Evolutionary conservation across 2,329 filamentous ascomycete species (phyloP).

Genomic region (Helotiales sp.): DNA sequence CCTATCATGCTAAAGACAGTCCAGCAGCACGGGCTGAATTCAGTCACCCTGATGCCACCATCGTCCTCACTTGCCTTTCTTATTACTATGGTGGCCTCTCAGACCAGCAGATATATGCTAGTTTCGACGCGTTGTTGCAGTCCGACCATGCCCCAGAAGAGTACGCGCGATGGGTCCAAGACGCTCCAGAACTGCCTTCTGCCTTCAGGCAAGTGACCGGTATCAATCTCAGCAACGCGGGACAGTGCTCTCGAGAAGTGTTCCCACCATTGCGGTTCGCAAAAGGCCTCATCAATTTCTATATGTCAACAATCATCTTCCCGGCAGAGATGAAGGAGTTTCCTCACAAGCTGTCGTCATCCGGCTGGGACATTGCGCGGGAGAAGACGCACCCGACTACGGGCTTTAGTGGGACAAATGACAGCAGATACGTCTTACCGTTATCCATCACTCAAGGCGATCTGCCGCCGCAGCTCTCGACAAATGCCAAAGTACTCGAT

Average conservation of each 20-base stretch:
- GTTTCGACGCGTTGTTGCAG: slow-evolving; percentile 53
- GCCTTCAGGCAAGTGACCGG: slow-evolving; percentile 51
- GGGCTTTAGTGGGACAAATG: slow-evolving; percentile 74
- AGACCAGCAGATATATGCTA: slow-evolving; percentile 53
- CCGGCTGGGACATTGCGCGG: slow-evolving; percentile 69
- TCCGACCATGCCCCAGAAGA: slow-evolving; percentile 58
- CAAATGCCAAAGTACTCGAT: slow-evolving; percentile 68
- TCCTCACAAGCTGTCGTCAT: slow-evolving; percentile 64
- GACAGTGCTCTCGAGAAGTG: slow-evolving; percentile 53
- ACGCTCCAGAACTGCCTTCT: slow-evolving; percentile 42
- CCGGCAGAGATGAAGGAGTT: slow-evolving; percentile 67
- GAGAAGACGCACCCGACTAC: slow-evolving; percentile 55
- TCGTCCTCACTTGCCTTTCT: slow-evolving; percentile 58
- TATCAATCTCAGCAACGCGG: slow-evolving; percentile 63
- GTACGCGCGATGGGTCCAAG: slow-evolving; percentile 55
- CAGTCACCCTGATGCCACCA: slow-evolving; percentile 63
- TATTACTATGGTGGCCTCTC: slow-evolving; percentile 62
- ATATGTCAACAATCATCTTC: slow-evolving; percentile 62
- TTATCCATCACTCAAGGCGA: slow-evolving; percentile 65
- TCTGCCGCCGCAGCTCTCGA: slow-evolving; percentile 59
- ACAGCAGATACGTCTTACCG: slow-evolving; percentile 61
- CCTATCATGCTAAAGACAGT: slow-evolving; percentile 63
- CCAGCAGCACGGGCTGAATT: slow-evolving; percentile 63
- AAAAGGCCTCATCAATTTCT: slow-evolving; percentile 67
- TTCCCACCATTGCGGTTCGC: slow-evolving; percentile 59